Evolutionary conservation across 2,329 filamentous ascomycete species (phyloP), one percentile per base, ranked within the genome.

Genomic region (Thermothelomyces thermophilus): DNA sequence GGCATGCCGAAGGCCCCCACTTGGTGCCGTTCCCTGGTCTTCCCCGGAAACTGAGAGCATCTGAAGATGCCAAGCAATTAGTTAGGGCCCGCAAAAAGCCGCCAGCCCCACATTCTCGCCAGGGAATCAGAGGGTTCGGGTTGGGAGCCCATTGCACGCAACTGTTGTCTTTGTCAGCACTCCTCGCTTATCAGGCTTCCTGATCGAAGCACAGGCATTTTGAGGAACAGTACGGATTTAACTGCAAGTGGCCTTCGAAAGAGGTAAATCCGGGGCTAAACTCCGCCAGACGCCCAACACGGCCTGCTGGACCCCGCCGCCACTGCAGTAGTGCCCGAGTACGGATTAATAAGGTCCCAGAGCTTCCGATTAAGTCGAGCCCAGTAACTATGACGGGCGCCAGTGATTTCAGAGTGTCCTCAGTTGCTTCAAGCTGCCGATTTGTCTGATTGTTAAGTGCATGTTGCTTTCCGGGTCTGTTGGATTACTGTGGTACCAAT

Each of bases 1-100:
- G 58, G 56, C 45, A 46, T 56, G 55, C 57, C 58, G 57, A 59
- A 48, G 14, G 40, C 44, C 44, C 48, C 14, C 50, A 31, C 42
- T 30, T 35, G 26, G 26, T 17, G 22, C n/a, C 11, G 30, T 22
- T 19, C 39, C 30, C 17, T 10, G 43, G 26, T 4, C 2, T 46
- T 28, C 48, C 42, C 42, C 48, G 36, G 35, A 50, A 30, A 14
- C 31, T 16, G 20, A 8, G 33, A 17, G 28, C 14, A 34, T 26
- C 30, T 46, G 28, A 28, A 26, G 11, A 6, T 14, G 44, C 44
- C 44, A 46, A 46, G 44, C 33, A 19, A 20, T n/a, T n/a, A 26
- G 24, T 20, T 6, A 20, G 35, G 35, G 4, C 35, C 33, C 24
- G 24, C 24, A 26, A 9, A 26, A 26, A 26, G 24, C 24, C 24